Evolutionary conservation across 805 yeast species (phyloP).

Genomic region (Zygosaccharomyces bisporus): DNA sequence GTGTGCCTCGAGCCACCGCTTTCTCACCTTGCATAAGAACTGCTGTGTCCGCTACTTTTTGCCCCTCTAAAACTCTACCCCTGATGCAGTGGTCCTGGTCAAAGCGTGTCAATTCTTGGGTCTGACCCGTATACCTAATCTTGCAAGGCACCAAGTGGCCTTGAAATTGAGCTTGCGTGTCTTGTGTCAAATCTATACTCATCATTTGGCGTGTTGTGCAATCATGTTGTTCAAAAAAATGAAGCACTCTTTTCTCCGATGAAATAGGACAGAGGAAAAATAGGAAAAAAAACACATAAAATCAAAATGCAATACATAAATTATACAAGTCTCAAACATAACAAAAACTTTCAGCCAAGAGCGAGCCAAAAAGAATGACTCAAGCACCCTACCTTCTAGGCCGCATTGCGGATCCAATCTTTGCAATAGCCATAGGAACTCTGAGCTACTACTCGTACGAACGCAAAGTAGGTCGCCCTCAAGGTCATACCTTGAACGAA

Average conservation of each 20-base stretch:
- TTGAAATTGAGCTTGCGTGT: conserved; percentile 9
- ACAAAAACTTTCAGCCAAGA: background rate
- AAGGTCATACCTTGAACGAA: conserved; percentile 59
- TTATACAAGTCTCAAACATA: background rate
- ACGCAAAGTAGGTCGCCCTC: conserved; percentile 49
- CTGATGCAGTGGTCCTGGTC: conserved; percentile 2
- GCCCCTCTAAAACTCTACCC: conserved; percentile 4
- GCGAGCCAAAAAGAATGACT: background rate
- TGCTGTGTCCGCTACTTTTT: conserved; percentile 3
- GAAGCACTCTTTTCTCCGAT: background rate
- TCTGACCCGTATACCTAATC: conserved; percentile 19
- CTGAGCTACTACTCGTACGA: conserved; percentile 64
- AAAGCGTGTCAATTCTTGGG: conserved; percentile 17
- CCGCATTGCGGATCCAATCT: conserved; percentile 57
- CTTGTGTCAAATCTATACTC: conserved; percentile 6
- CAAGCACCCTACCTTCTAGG: conserved; percentile 21
- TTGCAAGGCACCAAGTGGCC: conserved; percentile 26
- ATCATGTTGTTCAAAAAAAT: background rate
- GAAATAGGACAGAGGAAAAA: background rate
- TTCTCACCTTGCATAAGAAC: conserved; percentile 7
- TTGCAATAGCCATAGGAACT: conserved; percentile 60
- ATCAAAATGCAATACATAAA: too few species aligned
- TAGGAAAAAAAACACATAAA: background rate
- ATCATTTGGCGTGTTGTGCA: background rate
- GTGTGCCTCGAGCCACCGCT: conserved; percentile 2